phyloP scores from a whole-genome alignment of 2,329 filamentous ascomycete species.

The Colletotrichum lupini region DNA sequence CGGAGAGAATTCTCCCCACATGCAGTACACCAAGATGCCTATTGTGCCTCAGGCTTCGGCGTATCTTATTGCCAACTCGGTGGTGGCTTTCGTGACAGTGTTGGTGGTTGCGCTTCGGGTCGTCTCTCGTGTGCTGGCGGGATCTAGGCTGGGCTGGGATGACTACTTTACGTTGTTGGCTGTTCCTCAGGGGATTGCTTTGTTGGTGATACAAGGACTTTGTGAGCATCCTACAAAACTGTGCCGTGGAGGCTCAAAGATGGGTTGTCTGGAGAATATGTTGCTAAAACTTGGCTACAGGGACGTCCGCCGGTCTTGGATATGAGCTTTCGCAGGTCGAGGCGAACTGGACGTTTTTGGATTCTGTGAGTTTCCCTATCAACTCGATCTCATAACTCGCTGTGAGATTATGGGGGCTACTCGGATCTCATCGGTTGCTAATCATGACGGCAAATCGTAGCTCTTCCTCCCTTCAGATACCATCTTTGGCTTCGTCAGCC shows the following conservation, averaged over 20 bases:
- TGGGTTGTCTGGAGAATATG: background rate
- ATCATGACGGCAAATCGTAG: slow-evolving; percentile 30
- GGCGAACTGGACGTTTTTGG: slow-evolving; percentile 9
- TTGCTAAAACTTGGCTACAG: slow-evolving; percentile 3
- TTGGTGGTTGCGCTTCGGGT: slow-evolving; percentile 41
- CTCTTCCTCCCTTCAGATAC: slow-evolving; percentile 52
- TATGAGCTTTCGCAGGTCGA: slow-evolving; percentile 29
- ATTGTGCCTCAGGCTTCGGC: slow-evolving; percentile 34
- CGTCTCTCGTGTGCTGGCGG: slow-evolving; percentile 40
- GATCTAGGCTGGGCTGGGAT: slow-evolving; percentile 47
- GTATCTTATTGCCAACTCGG: slow-evolving; percentile 42
- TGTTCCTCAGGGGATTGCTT: slow-evolving; percentile 44
- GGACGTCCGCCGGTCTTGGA: slow-evolving; percentile 40
- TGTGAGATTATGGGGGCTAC: background rate
- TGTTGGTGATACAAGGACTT: slow-evolving; percentile 45
- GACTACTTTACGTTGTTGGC: slow-evolving; percentile 50
- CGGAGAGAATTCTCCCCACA: background rate
- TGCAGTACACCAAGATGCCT: slow-evolving; percentile 8
- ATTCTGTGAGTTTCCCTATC: background rate
- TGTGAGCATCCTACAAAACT: slow-evolving; percentile 39
- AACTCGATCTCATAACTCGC: too few relatives aligned
- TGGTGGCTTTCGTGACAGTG: slow-evolving; percentile 37
- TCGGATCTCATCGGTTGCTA: background rate
- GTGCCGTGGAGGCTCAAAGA: background rate
- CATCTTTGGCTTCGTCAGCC: slow-evolving; percentile 47